phyloP scores from a whole-genome alignment of 129 eudicot genomes.

The Mikania micrantha region DNA sequence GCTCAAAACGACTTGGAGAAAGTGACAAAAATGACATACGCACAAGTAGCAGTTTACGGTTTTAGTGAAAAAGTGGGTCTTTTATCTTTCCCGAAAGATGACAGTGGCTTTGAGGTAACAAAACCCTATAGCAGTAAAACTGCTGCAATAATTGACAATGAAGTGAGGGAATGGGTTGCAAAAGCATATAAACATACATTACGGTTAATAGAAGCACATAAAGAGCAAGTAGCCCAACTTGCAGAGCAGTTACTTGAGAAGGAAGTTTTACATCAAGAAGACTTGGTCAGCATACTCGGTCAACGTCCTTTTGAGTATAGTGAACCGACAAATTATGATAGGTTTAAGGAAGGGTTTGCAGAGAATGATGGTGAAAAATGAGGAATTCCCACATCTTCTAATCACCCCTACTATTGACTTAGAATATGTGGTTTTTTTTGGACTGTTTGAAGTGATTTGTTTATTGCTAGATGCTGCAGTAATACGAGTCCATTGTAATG shows the following conservation, averaged over 20 bases:
- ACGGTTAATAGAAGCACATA: conserved; percentile 67
- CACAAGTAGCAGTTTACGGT: conserved; percentile 87
- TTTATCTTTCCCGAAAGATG: conserved; percentile 78
- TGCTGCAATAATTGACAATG: conserved; percentile 67
- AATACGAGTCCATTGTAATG: neutral
- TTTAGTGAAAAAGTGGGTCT: conserved; percentile 95
- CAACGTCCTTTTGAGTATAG: conserved; percentile 61
- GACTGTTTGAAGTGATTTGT: conserved; percentile 14
- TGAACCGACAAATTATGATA: conserved; percentile 75
- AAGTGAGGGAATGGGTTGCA: conserved; percentile 82
- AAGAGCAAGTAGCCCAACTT: conserved; percentile 61
- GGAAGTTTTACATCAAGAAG: conserved; percentile 81
- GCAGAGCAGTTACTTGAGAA: conserved; percentile 78
- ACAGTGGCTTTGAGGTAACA: conserved; percentile 51
- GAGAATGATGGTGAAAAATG: conserved; percentile 30
- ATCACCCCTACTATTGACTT: conserved; percentile 29
- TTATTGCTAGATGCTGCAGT: neutral
- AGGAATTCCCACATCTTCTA: conserved; percentile 20
- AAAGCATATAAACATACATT: conserved; percentile 60
- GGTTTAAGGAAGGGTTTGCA: conserved; percentile 60
- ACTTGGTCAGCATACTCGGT: conserved; percentile 63
- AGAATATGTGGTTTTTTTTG: neutral
- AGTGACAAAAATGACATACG: conserved; percentile 90
- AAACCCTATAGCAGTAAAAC: conserved; percentile 95
- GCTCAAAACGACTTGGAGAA: conserved; percentile 88